Conservation (phyloP, 2,329 filamentous ascomycete species). For the Scolecobasidium constrictum region DNA sequence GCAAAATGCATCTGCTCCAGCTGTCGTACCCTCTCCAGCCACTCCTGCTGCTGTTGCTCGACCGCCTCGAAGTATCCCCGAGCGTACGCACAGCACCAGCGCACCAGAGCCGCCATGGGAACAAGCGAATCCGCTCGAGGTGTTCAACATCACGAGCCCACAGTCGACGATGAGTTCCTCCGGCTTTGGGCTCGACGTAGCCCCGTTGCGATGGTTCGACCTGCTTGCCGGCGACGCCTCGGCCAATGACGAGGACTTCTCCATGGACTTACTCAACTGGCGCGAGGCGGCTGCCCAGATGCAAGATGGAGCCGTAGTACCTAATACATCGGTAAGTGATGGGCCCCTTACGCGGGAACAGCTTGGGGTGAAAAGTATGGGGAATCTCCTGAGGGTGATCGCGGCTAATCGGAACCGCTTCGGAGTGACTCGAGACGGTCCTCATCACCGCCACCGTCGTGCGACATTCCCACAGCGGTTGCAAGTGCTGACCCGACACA, state of each 20-base stretch:
- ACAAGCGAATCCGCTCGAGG: neutral
- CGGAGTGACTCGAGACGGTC: too few species aligned
- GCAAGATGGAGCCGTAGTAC: neutral
- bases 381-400: too few species aligned
- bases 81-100: neutral
- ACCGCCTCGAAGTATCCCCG: too few species aligned
- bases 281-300: neutral
- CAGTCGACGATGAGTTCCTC: conserved; percentile 19
- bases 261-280: conserved; percentile 19
- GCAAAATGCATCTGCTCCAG: too few species aligned
- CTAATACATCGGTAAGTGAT: neutral
- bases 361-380: too few species aligned
- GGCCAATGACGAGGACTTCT: conserved; percentile 24
- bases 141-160: conserved; percentile 4
- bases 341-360: too few species aligned
- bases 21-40: too few species aligned
- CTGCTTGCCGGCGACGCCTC: conserved; percentile 34
- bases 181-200: conserved; percentile 29
- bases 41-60: too few species aligned
- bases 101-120: neutral
- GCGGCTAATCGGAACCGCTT: too few species aligned
- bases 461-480: too few species aligned
- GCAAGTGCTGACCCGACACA: neutral
- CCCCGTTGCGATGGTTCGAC: conserved; percentile 39
- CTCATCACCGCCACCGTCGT: too few species aligned